Evolutionary conservation across 345 rosid genomes (phyloP), one percentile per base, ranked within the genome.

Genomic region (Arabidopsis arenosa): DNA sequence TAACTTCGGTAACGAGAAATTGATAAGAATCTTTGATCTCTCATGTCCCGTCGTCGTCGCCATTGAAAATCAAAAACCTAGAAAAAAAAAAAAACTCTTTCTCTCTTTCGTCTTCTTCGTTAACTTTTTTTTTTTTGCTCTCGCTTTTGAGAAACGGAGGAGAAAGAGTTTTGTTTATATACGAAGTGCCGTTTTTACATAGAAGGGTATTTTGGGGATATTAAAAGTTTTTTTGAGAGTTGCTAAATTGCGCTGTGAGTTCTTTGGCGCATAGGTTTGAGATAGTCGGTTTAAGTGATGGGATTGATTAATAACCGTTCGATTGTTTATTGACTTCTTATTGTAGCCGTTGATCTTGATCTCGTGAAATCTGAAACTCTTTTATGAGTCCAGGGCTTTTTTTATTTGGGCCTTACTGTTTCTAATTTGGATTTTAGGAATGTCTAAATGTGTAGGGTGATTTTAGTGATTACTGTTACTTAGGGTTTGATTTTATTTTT

Each of bases 11-110:
- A 88, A 74, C 17, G 79, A 56, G 84, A 85, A 84, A 79, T 83
- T 86, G 80, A 79, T 83, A 21, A 83, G 86, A 59, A 55, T 79
- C 75, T 47, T 77, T 55, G 89, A 79, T 83, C 90, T 80, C 86
- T 83, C 86, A 18, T 73, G 76, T 26, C 73, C 82, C 80, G 68
- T 80, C 72, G 79, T 83, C 74, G 80, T 77, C 72, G 81, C 84
- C 85, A 80, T 82, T 68, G 81, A 41, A 41, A 41, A 12, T 12
- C 1, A 80, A 6, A 48, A 12, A 6, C 65, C 66, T 41, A 39
- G 21, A 59, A 11, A 23, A 23, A 23, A 23, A 23, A 23, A 23
- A 23, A 23, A 23, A 23, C 26, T 23, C n/a, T 4, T 14, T 56
- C 23, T 36, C 48, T 36, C 33, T 68, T 14, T 30, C 13, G 53